These are phyloP conservation scores for Lasiosphaeria hispida DNA, from an alignment of 495 filamentous ascomycete species.

Conservation along the genomic window DNA sequence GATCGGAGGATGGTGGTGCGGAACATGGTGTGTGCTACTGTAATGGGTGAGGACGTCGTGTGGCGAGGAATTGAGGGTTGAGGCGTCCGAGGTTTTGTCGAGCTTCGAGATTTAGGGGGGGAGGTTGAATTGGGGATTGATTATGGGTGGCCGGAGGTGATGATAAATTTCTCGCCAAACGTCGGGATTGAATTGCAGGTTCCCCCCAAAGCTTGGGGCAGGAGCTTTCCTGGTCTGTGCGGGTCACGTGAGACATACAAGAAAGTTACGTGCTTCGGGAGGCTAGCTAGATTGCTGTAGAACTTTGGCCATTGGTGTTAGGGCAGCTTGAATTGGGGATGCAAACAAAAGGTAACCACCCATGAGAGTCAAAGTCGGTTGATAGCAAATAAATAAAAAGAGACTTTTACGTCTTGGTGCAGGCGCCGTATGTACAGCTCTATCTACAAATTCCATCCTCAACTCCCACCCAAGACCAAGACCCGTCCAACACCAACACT, in stretches of 20 bases:
- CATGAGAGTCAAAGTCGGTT: no score
- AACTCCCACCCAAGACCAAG: neutral
- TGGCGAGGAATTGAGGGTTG: neutral
- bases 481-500: neutral
- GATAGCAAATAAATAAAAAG: neutral
- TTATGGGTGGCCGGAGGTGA: constrained; percentile 22
- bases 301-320: no score
- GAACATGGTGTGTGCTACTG: constrained; percentile 63
- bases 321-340: no score
- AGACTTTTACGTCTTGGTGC: constrained; percentile 10
- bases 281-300: no score
- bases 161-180: constrained; percentile 47
- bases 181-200: constrained; percentile 11
- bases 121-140: constrained; percentile 15
- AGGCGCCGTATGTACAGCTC: constrained; percentile 26
- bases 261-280: no score
- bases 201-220: constrained; percentile 12
- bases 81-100: constrained; percentile 14
- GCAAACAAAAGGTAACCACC: no score
- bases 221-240: constrained; percentile 15
- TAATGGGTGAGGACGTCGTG: neutral
- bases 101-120: constrained; percentile 16
- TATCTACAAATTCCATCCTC: constrained; percentile 30
- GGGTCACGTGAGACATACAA: constrained; percentile 14
- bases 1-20: constrained; percentile 75